Percentiles rank a stretch among this genome's conserved stretches.
These are phyloP conservation scores for Lachancea thermotolerans DNA, from an alignment of 805 yeast genomes.

Conservation along the genomic window DNA sequence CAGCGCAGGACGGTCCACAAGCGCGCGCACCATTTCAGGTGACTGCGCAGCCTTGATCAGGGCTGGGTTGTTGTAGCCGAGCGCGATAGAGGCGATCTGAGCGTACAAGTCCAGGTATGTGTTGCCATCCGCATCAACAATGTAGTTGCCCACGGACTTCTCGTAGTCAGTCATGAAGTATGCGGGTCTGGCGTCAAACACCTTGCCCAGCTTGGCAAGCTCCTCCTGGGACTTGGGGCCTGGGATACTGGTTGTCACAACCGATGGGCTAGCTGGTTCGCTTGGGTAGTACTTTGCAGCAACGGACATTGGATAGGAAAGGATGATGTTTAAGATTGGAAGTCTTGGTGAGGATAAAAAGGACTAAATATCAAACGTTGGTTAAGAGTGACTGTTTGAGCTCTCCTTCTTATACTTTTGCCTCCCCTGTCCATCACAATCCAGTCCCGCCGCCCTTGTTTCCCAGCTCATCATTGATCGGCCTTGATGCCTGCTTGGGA, in stretches of 20 bases:
- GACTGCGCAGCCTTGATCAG: conserved; percentile 52
- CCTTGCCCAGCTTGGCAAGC: conserved; percentile 46
- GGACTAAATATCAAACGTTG: no score
- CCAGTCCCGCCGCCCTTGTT: no score
- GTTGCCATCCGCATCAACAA: conserved; percentile 62
- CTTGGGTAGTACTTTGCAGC: conserved; percentile 60
- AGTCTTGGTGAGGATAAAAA: background rate
- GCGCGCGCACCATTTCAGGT: conserved; percentile 54
- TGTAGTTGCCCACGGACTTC: conserved; percentile 58
- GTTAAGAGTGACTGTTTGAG: background rate
- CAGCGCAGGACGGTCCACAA: conserved; percentile 62
- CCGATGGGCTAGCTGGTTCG: conserved; percentile 70
- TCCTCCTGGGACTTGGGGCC: conserved; percentile 63
- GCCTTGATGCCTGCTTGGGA: background rate
- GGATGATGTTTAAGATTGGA: background rate
- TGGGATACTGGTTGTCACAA: conserved; percentile 57
- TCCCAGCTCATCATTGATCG: no score
- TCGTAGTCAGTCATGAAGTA: conserved; percentile 60
- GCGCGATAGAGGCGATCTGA: conserved; percentile 65
- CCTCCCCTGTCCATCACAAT: background rate
- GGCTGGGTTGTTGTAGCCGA: conserved; percentile 66
- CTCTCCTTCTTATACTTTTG: background rate
- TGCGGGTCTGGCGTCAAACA: conserved; percentile 56
- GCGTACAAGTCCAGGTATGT: conserved; percentile 56
- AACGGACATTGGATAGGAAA: conserved; percentile 30